Evolutionary conservation across 768 basidiomycete species (phyloP).

Genomic region (Leccinum longicurvipes): DNA sequence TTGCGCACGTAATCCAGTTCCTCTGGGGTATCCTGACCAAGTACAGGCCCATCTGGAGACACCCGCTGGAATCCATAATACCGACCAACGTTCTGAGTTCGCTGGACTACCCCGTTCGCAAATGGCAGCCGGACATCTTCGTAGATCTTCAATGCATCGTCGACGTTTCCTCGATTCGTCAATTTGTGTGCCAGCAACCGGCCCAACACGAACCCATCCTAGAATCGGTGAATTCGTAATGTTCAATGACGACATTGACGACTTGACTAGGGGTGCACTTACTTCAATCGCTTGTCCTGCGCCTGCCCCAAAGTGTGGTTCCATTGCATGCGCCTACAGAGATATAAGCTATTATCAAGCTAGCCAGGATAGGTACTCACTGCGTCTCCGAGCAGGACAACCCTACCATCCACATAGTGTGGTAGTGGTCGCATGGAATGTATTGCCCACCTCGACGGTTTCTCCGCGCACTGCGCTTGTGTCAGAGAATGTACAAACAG

Average conservation of each 20-base stretch:
- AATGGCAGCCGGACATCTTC: slow-evolving; percentile 32
- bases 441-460: slow-evolving; percentile 42
- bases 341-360: background rate
- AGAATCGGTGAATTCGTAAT: background rate
- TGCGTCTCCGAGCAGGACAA: slow-evolving; percentile 51
- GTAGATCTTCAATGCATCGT: slow-evolving; percentile 29
- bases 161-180: slow-evolving; percentile 23
- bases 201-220: slow-evolving; percentile 33
- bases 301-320: slow-evolving; percentile 45
- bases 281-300: slow-evolving; percentile 52
- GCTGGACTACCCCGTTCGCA: slow-evolving; percentile 19
- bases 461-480: slow-evolving; percentile 31
- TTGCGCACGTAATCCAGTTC: slow-evolving; percentile 9
- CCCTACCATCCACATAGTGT: slow-evolving; percentile 35
- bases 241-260: background rate
- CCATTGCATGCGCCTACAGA: slow-evolving; percentile 43
- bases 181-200: slow-evolving; percentile 23
- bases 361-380: slow-evolving; percentile 24
- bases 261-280: background rate
- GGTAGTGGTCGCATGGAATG: slow-evolving; percentile 39
- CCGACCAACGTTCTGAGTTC: slow-evolving; percentile 19
- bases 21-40: slow-evolving; percentile 1
- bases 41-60: background rate
- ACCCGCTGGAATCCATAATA: slow-evolving; percentile 20
- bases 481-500: background rate